Base-by-base conservation (phyloP, 2,329 filamentous ascomycete species). In the Talaromyces atroroseus region DNA sequence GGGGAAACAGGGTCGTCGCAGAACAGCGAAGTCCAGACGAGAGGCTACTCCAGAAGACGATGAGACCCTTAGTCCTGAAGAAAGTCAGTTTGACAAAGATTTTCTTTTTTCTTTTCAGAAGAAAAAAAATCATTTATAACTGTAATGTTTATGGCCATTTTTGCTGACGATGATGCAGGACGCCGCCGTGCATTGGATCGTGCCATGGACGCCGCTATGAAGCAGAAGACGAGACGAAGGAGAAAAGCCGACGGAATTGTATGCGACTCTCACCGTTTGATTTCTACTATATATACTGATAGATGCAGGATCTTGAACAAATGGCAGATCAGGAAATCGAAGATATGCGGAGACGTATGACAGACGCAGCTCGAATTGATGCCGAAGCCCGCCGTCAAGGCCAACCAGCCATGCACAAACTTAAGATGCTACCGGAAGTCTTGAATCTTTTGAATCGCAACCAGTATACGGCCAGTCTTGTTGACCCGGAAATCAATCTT, bases 401-500 rank as follows among this genome's bases (percentile, higher is more conserved):
- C 62, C 81, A 90, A 66, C 90, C 92, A 0, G 94, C 94, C 29
- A 84, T 91, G 58, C 87, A 95, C 76, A 99, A 99, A 77, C 83
- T 99, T 47, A 91, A 92, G 75, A 87, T 99, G 63, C 84, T 99
- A 16, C 92, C 92, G 1, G 88, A 96, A 70, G 94, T 99, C 14
- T 86, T 92, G 48, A 85, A 86, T 45, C 80, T 97, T 20, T 82
- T 99, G 59, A 96, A 95, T 71, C 89, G 91, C 66, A 95, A 92
- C 72, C 90, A 76, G 53, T 77, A 89, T 54, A 84, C 92, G 26
- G 89, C 90, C 63, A 88, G 89, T 29, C 86, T 97, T 50, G 85
- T 96, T 42, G 92, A 96, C 63, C 92, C 92, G 0, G 94, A 99
- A 68, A 95, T 88, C 68, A 96, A 97, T 76, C 88, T 99, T 60